phyloP scores from a whole-genome alignment of 2,329 filamentous ascomycete species.

The Verruconis gallopava region DNA sequence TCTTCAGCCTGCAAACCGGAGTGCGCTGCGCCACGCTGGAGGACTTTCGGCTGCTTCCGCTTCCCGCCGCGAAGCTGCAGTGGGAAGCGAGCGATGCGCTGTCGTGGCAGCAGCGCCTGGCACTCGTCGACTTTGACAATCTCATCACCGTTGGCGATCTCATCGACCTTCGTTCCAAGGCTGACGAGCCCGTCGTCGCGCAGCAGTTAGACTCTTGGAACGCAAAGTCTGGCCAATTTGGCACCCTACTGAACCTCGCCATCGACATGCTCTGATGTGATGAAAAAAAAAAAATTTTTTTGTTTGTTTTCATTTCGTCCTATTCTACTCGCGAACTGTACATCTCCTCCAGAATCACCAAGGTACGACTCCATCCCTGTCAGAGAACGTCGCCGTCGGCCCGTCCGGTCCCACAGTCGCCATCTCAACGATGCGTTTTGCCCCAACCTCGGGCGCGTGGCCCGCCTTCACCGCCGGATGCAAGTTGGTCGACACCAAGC shows the following conservation, averaged over 20 bases:
- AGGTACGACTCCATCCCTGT: too few species aligned
- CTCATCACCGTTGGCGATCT: neutral
- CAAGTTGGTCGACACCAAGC: slow-evolving; percentile 21
- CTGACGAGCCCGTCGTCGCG: neutral
- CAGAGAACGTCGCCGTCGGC: neutral
- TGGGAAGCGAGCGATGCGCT: neutral
- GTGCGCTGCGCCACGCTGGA: too few species aligned
- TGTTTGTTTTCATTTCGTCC: too few species aligned
- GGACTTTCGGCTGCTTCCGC: too few species aligned
- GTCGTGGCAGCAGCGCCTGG: neutral
- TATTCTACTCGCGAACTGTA: too few species aligned
- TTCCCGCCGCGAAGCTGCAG: neutral
- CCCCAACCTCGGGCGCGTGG: neutral
- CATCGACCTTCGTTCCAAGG: neutral
- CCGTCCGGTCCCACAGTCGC: neutral
- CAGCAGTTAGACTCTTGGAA: neutral
- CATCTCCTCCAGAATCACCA: too few species aligned
- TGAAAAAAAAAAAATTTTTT: too few species aligned
- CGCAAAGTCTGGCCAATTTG: neutral
- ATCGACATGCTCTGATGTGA: too few species aligned
- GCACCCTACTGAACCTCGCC: neutral
- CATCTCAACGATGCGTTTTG: neutral
- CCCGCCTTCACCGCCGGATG: neutral
- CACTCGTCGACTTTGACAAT: neutral
- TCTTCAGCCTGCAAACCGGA: too few species aligned